Evolutionary conservation across 75 land plant genomes (phyloP), one percentile per base, ranked within the genome.

Genomic region (Larix kaempferi): DNA sequence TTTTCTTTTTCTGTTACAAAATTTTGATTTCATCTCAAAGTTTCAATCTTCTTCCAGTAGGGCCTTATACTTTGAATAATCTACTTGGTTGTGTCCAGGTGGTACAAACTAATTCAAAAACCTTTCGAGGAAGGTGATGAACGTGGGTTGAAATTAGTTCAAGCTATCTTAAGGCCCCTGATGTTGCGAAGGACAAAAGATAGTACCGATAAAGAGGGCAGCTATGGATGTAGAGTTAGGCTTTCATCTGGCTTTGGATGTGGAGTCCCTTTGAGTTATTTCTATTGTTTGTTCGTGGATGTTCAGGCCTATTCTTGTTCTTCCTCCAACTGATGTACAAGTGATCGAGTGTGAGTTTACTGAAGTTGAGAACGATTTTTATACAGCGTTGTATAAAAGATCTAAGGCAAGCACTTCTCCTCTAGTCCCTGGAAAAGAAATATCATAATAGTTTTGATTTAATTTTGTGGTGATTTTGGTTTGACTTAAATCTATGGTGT

Each of bases 181-280:
- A 95, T 95, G 98, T 82, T 95, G 37, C 89, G 97, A 61, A 92
- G 97, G 79, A 94, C 97, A 54, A 95, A 95, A 67, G 97, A 94
- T 12, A 83, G 87, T 33, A 86, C 84, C 57, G 97, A 95, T 78
- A 84, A 87, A 82, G 83, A 88, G 56, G 98, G 98, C 84, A 89
- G 94, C 94, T 93, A 57, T 57, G 25, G 57, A 56, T 78, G 57
- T 14, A 79, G 17, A 71, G 8, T 54, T 22, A 41, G 19, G 8
- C 21, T 13, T 19, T 41, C 27, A 22, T 22, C 7, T 39, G n/a
- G 44, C 52, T 56, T 17, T 59, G 14, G 29, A 58, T 63, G 22
- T 17, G 0, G 39, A 17, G 16, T 57, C 22, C 17, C 5, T 60
- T 58, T 22, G 61, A 57, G 21, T 21, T 60, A 54, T 75, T 33